Base-by-base conservation (phyloP, 306 rosid genomes). In the Rosa rugosa region DNA sequence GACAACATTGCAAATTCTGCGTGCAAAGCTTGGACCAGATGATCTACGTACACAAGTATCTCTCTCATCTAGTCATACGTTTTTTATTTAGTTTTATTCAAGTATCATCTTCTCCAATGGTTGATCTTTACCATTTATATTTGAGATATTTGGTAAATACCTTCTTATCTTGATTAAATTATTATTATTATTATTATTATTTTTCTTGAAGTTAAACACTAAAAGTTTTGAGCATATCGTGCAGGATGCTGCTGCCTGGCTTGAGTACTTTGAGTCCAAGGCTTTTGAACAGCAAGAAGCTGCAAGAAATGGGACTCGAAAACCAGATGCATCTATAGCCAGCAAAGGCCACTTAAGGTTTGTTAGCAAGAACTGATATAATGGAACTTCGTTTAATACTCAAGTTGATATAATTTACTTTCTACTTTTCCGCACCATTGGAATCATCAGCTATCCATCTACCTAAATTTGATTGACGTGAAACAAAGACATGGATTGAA, bases 221-320 rank as follows among this genome's bases (percentile, higher is more conserved):
- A 67, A 59, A 71, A 23, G 38, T 76, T 69, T 9, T 84, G 59
- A 72, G 72, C 38, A 82, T 84, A 87, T 78, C 78, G 71, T 60
- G 78, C 85, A 96, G 99, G 99, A 96, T 68, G 98, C 99, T 83
- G 99, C 99, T 18, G 99, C 99, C 70, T 96, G 99, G 99, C 98
- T 96, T 47, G 99, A 96, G 78, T 96, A 96, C 85, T 96, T 96
- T 75, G 98, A 93, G 87, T 96, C 99, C 84, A 96, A 96, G 93
- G 98, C 98, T 88, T 87, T 93, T 81, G 99, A 96, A 83, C 99
- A 96, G 84, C 99, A 96, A 89, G 99, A 96, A 87, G 99, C 98
- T 83, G 98, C 97, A 53, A 86, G 96, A 81, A 93, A 93, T 85
- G 99, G 99, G 78, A 93, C 97, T 75, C 91, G 92, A 69, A 96